Percentiles rank a stretch among this genome's conserved stretches.
phyloP scores from a whole-genome alignment of 1,139 yeast species.

The Blastobotrys elegans region DNA sequence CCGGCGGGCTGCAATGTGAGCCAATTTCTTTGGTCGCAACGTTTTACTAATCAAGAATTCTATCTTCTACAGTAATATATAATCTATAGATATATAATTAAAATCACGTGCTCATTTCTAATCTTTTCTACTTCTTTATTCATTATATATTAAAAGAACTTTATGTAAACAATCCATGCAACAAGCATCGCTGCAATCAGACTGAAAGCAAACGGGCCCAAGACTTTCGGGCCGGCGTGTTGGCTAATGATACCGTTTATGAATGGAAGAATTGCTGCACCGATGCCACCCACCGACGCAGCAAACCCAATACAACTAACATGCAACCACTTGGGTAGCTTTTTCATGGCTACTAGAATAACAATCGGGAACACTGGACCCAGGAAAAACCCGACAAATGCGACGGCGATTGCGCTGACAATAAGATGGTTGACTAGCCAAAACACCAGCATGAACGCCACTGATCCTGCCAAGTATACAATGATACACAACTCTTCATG shows the following conservation, averaged over 20 bases:
- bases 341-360: slow-evolving; percentile 56
- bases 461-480: slow-evolving; percentile 21
- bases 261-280: slow-evolving; percentile 50
- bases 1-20: neutral
- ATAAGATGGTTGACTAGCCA: slow-evolving; percentile 30
- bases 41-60: neutral
- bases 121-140: too few relatives aligned
- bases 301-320: slow-evolving; percentile 69
- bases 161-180: slow-evolving; percentile 23
- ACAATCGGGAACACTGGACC: slow-evolving; percentile 83
- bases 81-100: too few relatives aligned
- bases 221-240: slow-evolving; percentile 25
- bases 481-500: slow-evolving; percentile 26
- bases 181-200: slow-evolving; percentile 26
- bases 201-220: slow-evolving; percentile 29
- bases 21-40: slow-evolving; percentile 2
- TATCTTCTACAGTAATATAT: too few relatives aligned
- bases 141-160: neutral
- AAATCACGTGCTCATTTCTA: too few relatives aligned
- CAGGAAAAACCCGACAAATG: slow-evolving; percentile 57
- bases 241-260: slow-evolving; percentile 30
- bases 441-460: slow-evolving; percentile 25
- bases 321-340: slow-evolving; percentile 57
- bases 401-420: slow-evolving; percentile 38
- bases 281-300: slow-evolving; percentile 79